phyloP scores from a whole-genome alignment of 495 filamentous ascomycete genomes.

The Tuber magnatum region DNA sequence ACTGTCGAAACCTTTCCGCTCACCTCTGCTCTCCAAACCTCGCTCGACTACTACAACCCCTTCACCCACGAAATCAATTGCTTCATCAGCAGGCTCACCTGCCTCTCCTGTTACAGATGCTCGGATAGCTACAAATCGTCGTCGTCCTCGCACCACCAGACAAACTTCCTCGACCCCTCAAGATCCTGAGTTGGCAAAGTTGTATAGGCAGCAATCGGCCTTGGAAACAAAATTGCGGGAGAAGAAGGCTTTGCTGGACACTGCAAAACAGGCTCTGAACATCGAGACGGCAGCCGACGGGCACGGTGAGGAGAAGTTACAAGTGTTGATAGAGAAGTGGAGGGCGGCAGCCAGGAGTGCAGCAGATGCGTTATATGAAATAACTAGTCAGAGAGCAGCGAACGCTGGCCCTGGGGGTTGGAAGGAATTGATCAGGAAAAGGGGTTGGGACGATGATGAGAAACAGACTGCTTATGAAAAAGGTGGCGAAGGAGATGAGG shows the following conservation, averaged over 20 bases:
- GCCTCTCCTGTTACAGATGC: not conserved
- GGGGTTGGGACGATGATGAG: constrained; percentile 36
- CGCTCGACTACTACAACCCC: not conserved
- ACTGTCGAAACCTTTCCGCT: constrained; percentile 34
- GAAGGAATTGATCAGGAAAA: constrained; percentile 36
- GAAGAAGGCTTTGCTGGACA: constrained; percentile 29
- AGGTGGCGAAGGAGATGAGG: constrained; percentile 28
- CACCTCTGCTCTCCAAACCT: constrained; percentile 31
- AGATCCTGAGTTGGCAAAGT: constrained; percentile 29
- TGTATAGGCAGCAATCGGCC: constrained; percentile 32
- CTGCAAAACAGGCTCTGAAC: constrained; percentile 33
- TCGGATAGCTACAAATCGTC: not conserved
- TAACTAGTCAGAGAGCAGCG: constrained; percentile 37
- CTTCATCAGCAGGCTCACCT: constrained; percentile 7
- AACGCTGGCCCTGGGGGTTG: constrained; percentile 37
- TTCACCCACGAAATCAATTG: constrained; percentile 6
- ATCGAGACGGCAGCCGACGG: constrained; percentile 33
- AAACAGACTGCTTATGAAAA: constrained; percentile 17
- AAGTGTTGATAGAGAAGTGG: constrained; percentile 44
- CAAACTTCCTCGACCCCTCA: not conserved
- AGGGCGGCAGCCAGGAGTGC: constrained; percentile 37
- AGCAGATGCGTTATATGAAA: constrained; percentile 37
- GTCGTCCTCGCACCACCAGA: not conserved
- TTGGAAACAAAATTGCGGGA: constrained; percentile 24
- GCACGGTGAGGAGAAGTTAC: constrained; percentile 37